phyloP scores from a whole-genome alignment of 805 yeast species.

The Lipomyces yamanashiensis region DNA sequence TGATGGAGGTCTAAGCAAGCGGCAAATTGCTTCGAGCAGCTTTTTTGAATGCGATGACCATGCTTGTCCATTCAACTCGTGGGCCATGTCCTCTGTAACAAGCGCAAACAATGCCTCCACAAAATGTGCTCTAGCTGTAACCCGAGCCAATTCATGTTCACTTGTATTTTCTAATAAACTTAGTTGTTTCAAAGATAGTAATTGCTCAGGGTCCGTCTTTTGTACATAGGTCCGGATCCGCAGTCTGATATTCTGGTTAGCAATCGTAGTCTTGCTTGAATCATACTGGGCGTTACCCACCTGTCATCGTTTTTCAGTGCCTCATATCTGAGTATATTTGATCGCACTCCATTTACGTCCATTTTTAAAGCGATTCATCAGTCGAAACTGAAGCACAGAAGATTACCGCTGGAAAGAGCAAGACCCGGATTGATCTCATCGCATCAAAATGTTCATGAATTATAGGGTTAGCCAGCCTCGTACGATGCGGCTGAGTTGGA shows the following conservation, averaged over 20 bases:
- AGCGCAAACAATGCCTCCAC: not conserved
- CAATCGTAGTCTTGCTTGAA: not conserved
- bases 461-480: no score
- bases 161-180: no score
- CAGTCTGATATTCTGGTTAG: not conserved
- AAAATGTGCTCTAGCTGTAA: not conserved
- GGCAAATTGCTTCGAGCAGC: constrained; percentile 9
- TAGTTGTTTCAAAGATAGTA: not conserved
- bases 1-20: constrained; percentile 16
- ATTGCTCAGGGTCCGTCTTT: not conserved
- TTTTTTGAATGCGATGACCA: not conserved
- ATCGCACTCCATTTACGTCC: not conserved
- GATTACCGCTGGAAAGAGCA: not conserved
- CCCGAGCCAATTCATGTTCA: not conserved
- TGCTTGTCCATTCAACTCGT: not conserved
- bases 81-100: not conserved
- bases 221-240: not conserved
- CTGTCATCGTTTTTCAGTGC: not conserved
- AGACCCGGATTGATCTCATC: no score
- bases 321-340: not conserved
- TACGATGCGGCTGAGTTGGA: no score
- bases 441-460: no score
- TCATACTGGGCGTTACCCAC: not conserved
- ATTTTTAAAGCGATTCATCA: not conserved
- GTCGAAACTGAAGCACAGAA: not conserved